Base-by-base conservation (phyloP, 1,284 basidiomycete species). In the Puccinia coronata region DNA sequence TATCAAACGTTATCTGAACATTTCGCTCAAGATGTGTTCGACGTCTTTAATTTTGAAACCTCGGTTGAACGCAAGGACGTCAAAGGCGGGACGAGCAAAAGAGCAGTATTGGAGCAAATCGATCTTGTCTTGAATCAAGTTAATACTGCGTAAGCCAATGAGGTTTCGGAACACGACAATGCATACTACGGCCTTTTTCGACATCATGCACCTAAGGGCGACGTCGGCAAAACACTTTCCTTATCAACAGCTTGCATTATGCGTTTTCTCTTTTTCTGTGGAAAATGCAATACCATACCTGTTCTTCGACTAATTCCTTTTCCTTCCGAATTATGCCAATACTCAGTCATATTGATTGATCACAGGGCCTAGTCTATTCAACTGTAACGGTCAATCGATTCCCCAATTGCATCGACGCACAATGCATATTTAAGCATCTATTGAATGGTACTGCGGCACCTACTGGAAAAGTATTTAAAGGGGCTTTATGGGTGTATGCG, bases 11-110 rank as follows among this genome's bases (percentile, higher is more conserved):
- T 99, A 82, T 91, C 91, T 83, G 89, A 90, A 69, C 91, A 91
- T 84, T 99, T 99, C 85, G 89, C 89, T 18, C 91, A 92, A 55
- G 95, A 98, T 85, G 85, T 87, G 82, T 88, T 90, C 82, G 86
- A 79, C 11, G 91, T 98, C 47, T 98, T 97, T 85, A 90, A 96
- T 87, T 98, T 96, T 86, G 95, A 97, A 86, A 91, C 91, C 81
- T 95, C 93, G 84, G 96, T 98, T n/a, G 96, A 99, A 88, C 90
- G 95, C 83, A 89, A 96, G 83, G 90, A 94, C 85, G 92, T 96
- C 0, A 94, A 96, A 84, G 96, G 96, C 39, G 96, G 96, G 11
- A 92, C 96, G 0, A 94, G 93, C 85, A 89, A 90, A 82, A 89
- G 90, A 84, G 96, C 94, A 88, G 90, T 99, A 36, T 90, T 92